Evolutionary conservation across 2,329 filamentous ascomycete species (phyloP).

Genomic region (Periglandula ipomoeae): DNA sequence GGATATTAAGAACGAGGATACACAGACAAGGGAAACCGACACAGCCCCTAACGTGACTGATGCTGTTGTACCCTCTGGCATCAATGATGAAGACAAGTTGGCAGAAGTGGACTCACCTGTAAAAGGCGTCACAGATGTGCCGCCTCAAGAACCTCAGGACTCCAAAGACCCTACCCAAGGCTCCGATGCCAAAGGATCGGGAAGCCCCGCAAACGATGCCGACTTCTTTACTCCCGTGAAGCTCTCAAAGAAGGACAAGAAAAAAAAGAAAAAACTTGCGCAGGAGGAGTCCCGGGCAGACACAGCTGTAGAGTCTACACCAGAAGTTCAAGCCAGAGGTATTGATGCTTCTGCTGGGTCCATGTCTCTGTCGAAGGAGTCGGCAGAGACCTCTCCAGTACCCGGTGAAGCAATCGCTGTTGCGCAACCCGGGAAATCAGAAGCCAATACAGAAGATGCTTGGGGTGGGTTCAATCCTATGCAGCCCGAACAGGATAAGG

Average conservation of each 20-base stretch:
- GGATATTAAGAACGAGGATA: background rate
- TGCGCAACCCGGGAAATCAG: conserved; percentile 8
- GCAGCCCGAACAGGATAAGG: conserved; percentile 23
- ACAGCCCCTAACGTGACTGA: background rate
- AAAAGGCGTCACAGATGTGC: background rate
- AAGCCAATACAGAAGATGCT: conserved; percentile 20
- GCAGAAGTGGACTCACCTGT: background rate
- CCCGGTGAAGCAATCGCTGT: background rate
- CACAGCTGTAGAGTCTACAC: background rate
- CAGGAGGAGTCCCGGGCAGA: conserved; percentile 11
- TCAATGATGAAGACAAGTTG: background rate
- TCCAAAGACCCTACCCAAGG: background rate
- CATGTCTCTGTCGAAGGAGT: background rate
- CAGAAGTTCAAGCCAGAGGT: background rate
- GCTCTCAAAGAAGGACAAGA: conserved; percentile 26
- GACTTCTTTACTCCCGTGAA: conserved; percentile 14
- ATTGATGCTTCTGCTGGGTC: background rate
- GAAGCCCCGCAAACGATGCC: conserved; percentile 1
- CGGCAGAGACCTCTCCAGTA: conserved; percentile 12
- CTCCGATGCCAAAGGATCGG: background rate
- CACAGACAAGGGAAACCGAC: background rate
- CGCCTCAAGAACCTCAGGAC: too few relatives aligned
- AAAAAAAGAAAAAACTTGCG: conserved; percentile 22
- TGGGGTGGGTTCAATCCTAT: conserved; percentile 20
- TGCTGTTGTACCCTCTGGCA: background rate